phyloP scores from a whole-genome alignment of 441 rosid species.

The Iberis amara region DNA sequence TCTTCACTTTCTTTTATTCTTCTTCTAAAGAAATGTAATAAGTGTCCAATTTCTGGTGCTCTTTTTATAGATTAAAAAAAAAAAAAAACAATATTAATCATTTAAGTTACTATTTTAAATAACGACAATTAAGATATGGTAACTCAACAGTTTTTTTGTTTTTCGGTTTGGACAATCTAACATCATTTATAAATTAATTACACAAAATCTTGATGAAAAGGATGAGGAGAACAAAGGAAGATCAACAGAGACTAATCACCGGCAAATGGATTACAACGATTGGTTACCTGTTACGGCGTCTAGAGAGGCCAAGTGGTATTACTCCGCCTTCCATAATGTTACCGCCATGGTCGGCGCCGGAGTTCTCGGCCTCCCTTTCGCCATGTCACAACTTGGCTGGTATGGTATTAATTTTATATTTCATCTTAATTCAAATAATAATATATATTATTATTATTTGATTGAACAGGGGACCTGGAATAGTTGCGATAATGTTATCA shows the following conservation, averaged over 20 bases:
- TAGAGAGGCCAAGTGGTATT: slow-evolving; percentile 56
- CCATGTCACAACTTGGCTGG: slow-evolving; percentile 55
- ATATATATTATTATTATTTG: neutral
- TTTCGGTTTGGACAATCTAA: too few relatives aligned
- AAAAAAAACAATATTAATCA: neutral
- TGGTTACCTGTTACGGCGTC: slow-evolving; percentile 57
- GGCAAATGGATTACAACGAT: slow-evolving; percentile 32
- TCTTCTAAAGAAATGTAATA: neutral
- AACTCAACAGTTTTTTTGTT: neutral
- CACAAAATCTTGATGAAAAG: slow-evolving; percentile 10
- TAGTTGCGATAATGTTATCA: slow-evolving; percentile 35
- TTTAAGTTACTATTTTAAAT: too few relatives aligned
- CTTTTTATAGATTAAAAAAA: too few relatives aligned
- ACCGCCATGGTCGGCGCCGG: slow-evolving; percentile 64
- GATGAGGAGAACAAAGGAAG: slow-evolving; percentile 23
- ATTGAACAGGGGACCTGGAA: slow-evolving; percentile 74
- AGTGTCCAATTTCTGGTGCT: too few relatives aligned
- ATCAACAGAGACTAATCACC: neutral
- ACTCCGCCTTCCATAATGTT: slow-evolving; percentile 57
- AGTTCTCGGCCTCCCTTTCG: slow-evolving; percentile 53
- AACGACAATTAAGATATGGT: slow-evolving; percentile 1
- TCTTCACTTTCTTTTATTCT: neutral
- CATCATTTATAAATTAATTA: too few relatives aligned
- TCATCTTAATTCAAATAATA: too few relatives aligned
- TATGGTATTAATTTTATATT: slow-evolving; percentile 23